Evolutionary conservation across 2,329 filamentous ascomycete genomes (phyloP), one percentile per base, ranked within the genome.

Genomic region (Rutstroemia sp.): DNA sequence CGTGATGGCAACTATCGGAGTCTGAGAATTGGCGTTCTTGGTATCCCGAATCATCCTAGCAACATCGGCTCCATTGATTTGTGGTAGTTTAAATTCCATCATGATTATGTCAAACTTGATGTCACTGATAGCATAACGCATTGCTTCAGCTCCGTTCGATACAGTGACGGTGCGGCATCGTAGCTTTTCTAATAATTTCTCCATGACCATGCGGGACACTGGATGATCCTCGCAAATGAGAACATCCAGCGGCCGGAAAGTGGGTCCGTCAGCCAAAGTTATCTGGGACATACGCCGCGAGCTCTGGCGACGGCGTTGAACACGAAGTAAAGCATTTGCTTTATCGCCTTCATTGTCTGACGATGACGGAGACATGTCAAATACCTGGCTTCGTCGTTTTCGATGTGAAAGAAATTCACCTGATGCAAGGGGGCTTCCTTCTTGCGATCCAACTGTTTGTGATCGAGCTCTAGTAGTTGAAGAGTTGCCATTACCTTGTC

Each of bases 21-120:
- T 99, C 64, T 94, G 86, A 0, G 89, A 88, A 69, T 99, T 99
- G 57, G 89, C 84, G 70, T 96, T 96, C 74, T 92, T 94, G 1
- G 92, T 96, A 69, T 97, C 92, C 48, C 94, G 86, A 63, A 99
- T 91, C 94, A 99, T 99, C 37, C 94, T 87, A 51, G 94, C 92
- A 56, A 99, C 89, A 69, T 99, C 94, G 12, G 90, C 88, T 23
- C 94, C 94, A 65, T 91, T 97, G 67, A 97, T 91, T 68, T 95
- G 90, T 9, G 94, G 92, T 47, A 99, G 77, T 70, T 92, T 95
- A 75, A 91, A 96, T 72, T 99, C 94, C 72, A 96, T 92, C 77
- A 99, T 94, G 69, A 99, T 96, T 65, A 96, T 90, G 72, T 99
- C 94, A 68, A 97, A 99, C 68, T 97, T 95, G 69, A 99, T 92